These are phyloP conservation scores for Cutaneotrichosporon sp. DNA, from an alignment of 1,284 basidiomycete genomes.

Conservation along the genomic window DNA sequence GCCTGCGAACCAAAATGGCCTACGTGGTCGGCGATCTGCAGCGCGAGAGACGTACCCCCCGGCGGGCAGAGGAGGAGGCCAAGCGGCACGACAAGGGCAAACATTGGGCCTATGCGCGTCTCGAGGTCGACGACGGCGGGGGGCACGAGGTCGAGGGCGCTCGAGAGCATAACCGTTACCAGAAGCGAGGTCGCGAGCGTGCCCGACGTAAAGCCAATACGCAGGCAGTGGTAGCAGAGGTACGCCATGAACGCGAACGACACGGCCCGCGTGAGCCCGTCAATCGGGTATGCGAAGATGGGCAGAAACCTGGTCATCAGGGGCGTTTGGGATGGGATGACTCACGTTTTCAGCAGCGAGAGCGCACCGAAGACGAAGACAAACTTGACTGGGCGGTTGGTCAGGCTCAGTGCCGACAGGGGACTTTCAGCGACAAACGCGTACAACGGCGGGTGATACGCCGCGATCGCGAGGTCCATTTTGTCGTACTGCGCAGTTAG, in stretches of 20 bases:
- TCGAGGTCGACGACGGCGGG: not conserved
- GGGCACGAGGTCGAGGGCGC: not conserved
- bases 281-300: conserved; percentile 28
- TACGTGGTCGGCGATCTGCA: too few relatives aligned
- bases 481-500: conserved; percentile 20
- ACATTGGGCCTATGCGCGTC: not conserved
- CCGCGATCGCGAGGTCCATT: conserved; percentile 24
- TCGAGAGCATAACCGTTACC: not conserved
- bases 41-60: too few relatives aligned
- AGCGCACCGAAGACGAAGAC: conserved; percentile 23
- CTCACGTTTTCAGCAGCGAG: conserved; percentile 30
- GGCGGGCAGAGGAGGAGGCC: too few relatives aligned
- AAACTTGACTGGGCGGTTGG: conserved; percentile 28
- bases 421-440: conserved; percentile 26
- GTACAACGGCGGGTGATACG: conserved; percentile 29
- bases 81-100: not conserved
- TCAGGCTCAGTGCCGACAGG: conserved; percentile 13
- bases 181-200: not conserved
- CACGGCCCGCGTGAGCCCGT: conserved; percentile 21
- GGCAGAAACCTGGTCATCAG: conserved; percentile 29
- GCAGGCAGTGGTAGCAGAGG: not conserved
- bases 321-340: too few relatives aligned
- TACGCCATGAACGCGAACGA: conserved; percentile 28
- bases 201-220: not conserved
- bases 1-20: not conserved